phyloP scores from a whole-genome alignment of 1,139 yeast genomes.

The Entelexis sorbosivorans region DNA sequence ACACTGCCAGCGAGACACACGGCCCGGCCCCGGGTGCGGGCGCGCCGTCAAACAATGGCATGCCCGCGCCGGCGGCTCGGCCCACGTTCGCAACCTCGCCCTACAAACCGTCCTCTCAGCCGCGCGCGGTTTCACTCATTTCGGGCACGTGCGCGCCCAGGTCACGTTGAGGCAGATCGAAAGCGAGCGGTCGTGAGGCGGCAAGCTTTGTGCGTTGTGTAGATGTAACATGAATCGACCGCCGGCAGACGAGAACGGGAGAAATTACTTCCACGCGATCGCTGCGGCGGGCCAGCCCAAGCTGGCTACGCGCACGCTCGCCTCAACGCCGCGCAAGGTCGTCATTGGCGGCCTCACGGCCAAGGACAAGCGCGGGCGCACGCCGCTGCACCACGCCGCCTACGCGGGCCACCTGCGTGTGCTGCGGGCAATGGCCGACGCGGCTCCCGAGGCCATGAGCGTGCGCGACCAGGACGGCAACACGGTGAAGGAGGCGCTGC shows the following conservation, averaged over 20 bases:
- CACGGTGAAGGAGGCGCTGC: constrained; percentile 17
- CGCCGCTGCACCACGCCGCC: constrained; percentile 24
- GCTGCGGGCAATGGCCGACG: constrained; percentile 17
- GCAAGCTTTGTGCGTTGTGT: neutral
- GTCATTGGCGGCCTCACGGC: constrained; percentile 15
- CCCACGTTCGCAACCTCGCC: neutral
- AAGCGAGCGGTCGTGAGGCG: neutral
- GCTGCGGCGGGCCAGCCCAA: constrained; percentile 21
- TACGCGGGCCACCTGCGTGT: constrained; percentile 19
- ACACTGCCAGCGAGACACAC: too few relatives aligned
- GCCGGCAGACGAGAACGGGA: constrained; percentile 15
- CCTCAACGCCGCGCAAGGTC: constrained; percentile 13
- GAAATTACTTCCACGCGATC: constrained; percentile 22
- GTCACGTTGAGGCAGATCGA: neutral
- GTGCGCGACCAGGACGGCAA: constrained; percentile 17
- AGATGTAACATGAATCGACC: constrained; percentile 13
- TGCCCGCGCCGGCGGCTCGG: neutral
- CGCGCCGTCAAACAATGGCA: too few relatives aligned
- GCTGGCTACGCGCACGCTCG: constrained; percentile 12
- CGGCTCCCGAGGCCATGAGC: constrained; percentile 18
- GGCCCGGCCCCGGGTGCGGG: too few relatives aligned
- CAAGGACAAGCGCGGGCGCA: constrained; percentile 20
- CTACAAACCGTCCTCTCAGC: neutral
- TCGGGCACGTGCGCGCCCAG: neutral
- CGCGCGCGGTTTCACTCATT: neutral